Base-by-base conservation (phyloP, 2,329 filamentous ascomycete species). In the Mycocentrospora acerina region DNA sequence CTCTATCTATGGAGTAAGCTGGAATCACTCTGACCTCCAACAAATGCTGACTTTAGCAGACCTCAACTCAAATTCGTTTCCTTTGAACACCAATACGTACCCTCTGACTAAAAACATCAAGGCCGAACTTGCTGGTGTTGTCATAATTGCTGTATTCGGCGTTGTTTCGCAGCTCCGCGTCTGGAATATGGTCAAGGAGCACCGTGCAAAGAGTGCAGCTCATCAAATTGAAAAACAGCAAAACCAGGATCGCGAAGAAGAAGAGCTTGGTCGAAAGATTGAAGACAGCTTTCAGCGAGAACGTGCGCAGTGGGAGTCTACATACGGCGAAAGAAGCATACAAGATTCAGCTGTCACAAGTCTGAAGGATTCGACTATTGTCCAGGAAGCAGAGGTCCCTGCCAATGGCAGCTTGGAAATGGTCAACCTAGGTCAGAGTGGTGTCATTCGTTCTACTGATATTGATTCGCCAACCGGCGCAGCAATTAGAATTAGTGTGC, bases 21-120 rank as follows among this genome's bases (percentile, higher is more conserved):
- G 13, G 19, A 11, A 19, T 14, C 10, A 1, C 4, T 18, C 27
- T 40, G 18, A 17, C 31, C 10, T 17, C 32, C 36, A 44, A 37
- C 43, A 11, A 37, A 40, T 25, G 14, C 47, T 59, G 17, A 59
- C 36, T 30, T 14, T 7, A 12, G 14, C 46, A 82, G 79, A 71
- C 30, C 69, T 97, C 26, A 96, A 96, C 64, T 73, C 82, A 28
- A 76, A 60, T 28, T 72, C 90, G 1, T 97, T 97, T 57, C 90
- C 90, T 0, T 70, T 89, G 2, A 79, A 81, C 25, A 85, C 86
- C 1, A 74, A 76, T 32, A 89, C 86, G 0, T 97, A 95, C 61
- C 91, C 91, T 0, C 71, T 95, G 10, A 96, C 89, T 0, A 86
- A 83, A 53, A 88, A 88, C 2, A 93, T 96, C 39, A 81, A 82